Evolutionary conservation across 192 early-diverging fungal genomes (phyloP), one percentile per base, ranked within the genome.

Genomic region (Coemansia furcata): DNA sequence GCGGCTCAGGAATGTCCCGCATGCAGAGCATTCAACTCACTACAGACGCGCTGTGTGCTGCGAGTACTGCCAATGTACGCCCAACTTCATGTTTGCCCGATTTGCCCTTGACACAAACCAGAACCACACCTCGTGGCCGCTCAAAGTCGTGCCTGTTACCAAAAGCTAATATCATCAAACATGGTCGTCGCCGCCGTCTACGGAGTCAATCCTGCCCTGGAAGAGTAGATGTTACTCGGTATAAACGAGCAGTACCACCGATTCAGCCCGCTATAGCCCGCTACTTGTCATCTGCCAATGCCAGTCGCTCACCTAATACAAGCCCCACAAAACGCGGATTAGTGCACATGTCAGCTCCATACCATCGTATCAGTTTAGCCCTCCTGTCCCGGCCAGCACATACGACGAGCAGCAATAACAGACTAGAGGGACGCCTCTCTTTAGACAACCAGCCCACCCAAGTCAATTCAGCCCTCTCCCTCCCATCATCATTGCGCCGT

Each of bases 351-450:
- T 52, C 50, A 30, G 50, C 50, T 52, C 26, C 50, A 1, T 75
- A 75, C 49, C 73, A 75, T 50, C 67, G 73, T 17, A 75, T 75
- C 23, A 75, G 73, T 39, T 60, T 75, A 58, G 73, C 73, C 1
- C 36, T 68, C 23, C 63, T 75, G 17, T 52, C 69, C 6, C 23
- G 72, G 19, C 66, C 46, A 11, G 49, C 73, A 17, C 44, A 23
- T 40, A 32, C 43, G 6, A 26, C 35, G 9, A 32, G 43, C 33
- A 8, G 29, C 32, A 59, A 38, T 61, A 26, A 26, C 23, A 52
- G 50, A 14, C 26, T 52, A 26, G 50, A 52, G 3, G 63, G 67
- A 0, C 54, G 73, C 6, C 55, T 63, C 39, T 40, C 39, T 14
- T 11, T 40, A 40, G 39, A 40, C 39, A 40, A 40, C 39, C 39